Evolutionary conservation across 169 alveolate genomes (phyloP).

Genomic region (Plasmodium chabaudi): DNA sequence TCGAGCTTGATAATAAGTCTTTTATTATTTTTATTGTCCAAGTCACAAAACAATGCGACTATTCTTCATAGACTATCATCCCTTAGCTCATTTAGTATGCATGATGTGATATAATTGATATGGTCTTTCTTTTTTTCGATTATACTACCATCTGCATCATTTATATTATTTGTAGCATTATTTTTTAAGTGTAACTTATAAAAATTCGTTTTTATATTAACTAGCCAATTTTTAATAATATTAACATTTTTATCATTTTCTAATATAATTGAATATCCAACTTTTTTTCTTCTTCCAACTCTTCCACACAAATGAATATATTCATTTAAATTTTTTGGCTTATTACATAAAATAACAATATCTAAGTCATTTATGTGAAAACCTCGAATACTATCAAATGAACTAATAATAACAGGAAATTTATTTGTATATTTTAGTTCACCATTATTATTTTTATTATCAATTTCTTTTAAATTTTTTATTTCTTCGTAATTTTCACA

Average conservation of each 20-base stretch:
- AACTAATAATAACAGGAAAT: conserved; percentile 66
- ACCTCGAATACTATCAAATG: conserved; percentile 72
- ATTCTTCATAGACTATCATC: neutral
- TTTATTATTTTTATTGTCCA: no score
- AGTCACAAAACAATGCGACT: no score
- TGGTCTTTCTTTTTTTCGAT: conserved; percentile 8
- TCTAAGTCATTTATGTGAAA: conserved; percentile 70
- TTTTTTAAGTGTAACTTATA: conserved; percentile 27
- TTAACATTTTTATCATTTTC: conserved; percentile 69
- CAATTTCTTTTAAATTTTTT: conserved; percentile 42
- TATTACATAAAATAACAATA: conserved; percentile 60
- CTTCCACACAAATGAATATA: conserved; percentile 73
- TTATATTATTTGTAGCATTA: neutral
- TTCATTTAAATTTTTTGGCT: conserved; percentile 65
- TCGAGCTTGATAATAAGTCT: no score
- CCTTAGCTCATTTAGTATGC: conserved; percentile 38
- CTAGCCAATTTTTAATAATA: conserved; percentile 54
- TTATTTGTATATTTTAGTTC: conserved; percentile 26
- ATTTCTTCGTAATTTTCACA: conserved; percentile 46
- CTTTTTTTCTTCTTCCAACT: conserved; percentile 60
- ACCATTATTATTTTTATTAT: neutral
- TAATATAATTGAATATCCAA: conserved; percentile 44
- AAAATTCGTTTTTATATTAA: conserved; percentile 35
- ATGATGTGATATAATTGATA: conserved; percentile 42
- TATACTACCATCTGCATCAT: neutral